A percentile compares a stretch with the other conserved stretches of the same genome.
These are phyloP conservation scores for Chaetomiaceae sp. DNA, from an alignment of 2,329 filamentous ascomycete species.

Conservation along the genomic window DNA sequence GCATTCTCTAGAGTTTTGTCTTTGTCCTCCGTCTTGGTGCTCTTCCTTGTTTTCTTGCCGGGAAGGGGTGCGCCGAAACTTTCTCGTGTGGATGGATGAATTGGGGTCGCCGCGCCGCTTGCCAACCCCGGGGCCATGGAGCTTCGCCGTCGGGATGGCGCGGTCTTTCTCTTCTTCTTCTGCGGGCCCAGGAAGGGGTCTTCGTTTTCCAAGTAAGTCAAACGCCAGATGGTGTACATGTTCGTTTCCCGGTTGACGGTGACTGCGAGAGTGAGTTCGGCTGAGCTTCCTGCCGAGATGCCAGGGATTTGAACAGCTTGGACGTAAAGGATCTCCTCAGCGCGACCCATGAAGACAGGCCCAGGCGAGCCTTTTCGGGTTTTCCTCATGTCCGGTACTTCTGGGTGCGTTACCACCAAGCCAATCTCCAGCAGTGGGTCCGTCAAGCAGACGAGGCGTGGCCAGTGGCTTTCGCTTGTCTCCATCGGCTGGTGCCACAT, in stretches of 20 bases:
- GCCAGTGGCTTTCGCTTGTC: conserved; percentile 57
- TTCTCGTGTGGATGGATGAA: conserved; percentile 67
- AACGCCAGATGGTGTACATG: conserved; percentile 79
- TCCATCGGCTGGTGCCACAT: conserved; percentile 54
- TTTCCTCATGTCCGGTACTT: conserved; percentile 36
- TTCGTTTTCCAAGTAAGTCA: conserved; percentile 70
- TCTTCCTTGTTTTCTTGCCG: conserved; percentile 51
- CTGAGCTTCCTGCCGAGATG: conserved; percentile 32
- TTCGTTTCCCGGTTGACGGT: conserved; percentile 75
- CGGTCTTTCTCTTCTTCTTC: conserved; percentile 43
- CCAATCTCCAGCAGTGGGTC: conserved; percentile 85
- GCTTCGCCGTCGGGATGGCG: conserved; percentile 52
- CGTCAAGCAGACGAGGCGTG: conserved; percentile 75
- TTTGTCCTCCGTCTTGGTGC: conserved; percentile 38
- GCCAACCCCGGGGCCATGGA: conserved; percentile 64
- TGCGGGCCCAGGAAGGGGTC: conserved; percentile 48
- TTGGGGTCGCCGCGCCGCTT: conserved; percentile 73
- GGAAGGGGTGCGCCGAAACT: conserved; percentile 63
- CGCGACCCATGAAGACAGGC: conserved; percentile 62
- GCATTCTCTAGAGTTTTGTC: conserved; percentile 59
- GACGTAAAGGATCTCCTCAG: conserved; percentile 81
- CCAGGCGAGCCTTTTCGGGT: conserved; percentile 38
- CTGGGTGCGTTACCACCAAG: conserved; percentile 63
- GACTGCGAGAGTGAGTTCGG: conserved; percentile 66
- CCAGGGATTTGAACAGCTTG: conserved; percentile 61